Evolutionary conservation across 495 filamentous ascomycete species (phyloP), one percentile per base, ranked within the genome.

Genomic region (Lichina pygmaea): DNA sequence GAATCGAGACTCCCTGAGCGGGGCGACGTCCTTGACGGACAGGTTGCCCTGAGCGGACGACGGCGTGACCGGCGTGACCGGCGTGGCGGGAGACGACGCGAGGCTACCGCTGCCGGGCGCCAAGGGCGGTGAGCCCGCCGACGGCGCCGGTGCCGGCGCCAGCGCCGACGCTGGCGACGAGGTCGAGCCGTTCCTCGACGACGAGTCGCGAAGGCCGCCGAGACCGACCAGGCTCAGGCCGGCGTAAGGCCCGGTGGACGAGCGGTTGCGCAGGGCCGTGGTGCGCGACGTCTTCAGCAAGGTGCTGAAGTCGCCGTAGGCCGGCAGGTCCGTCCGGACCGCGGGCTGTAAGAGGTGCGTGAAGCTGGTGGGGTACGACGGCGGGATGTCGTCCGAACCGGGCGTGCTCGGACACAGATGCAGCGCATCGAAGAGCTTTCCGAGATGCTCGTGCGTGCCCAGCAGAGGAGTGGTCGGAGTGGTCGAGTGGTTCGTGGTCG

Each of bases 1-100:
- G 57, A 93, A 95, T 49, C 77, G 79, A 4, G 78, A 83, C 46
- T 94, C 89, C 53, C 92, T 92, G 41, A 97, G 60, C 8, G 73
- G 66, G 16, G 43, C 49, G 49, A 53, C 0, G 58, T n/a, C 62
- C 58, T 49, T 56, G 59, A 6, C 49, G 59, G 67, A 68, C 16
- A 52, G 53, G 8, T 52, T 53, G 51, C 67, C 67, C 44, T 59
- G 50, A 30, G 57, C 51, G 6, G 66, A 68, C 40, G 61, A 61
- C 6, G 67, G 65, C 1, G 68, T 70, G 33, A 60, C 65, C 6
- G 70, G 64, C 11, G 67, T 66, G 42, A 63, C 66, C 24, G 68
- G 66, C 4, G 62, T 58, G 17, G 63, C 64, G 12, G 58, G 54
- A 3, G 60, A 54, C 16, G 57, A 55, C 24, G 43, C 33, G 8